Evolutionary conservation across 345 rosid genomes (phyloP).

Genomic region (Ailanthus altissimus): DNA sequence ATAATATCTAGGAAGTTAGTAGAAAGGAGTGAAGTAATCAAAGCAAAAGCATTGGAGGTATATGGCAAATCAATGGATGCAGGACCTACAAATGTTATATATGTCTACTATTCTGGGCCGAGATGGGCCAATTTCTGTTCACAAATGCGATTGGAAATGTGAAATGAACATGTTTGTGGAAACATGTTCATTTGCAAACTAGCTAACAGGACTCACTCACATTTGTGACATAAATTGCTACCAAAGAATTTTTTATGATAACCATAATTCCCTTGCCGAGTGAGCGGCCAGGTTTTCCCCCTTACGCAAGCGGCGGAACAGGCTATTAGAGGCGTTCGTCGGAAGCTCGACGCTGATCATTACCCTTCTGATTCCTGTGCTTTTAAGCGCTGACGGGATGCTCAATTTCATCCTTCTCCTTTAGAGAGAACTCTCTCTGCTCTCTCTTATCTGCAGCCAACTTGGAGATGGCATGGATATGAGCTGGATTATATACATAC

Average conservation of each 20-base stretch:
- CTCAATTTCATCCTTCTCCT: slow-evolving; percentile 78
- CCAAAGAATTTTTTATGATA: slow-evolving; percentile 97
- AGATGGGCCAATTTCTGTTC: slow-evolving; percentile 64
- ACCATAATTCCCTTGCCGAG: slow-evolving; percentile 93
- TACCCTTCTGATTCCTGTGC: slow-evolving; percentile 69
- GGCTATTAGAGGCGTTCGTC: slow-evolving; percentile 90
- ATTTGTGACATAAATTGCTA: slow-evolving; percentile 99
- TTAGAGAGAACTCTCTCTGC: slow-evolving; percentile 92
- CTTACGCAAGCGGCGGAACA: slow-evolving; percentile 77
- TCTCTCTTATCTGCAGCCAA: slow-evolving; percentile 89
- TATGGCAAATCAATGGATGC: slow-evolving; percentile 65
- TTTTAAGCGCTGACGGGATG: slow-evolving; percentile 86
- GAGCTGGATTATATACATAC: slow-evolving; percentile 61
- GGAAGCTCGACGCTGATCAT: slow-evolving; percentile 88
- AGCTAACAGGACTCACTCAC: slow-evolving; percentile 87
- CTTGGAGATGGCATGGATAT: slow-evolving; percentile 95
- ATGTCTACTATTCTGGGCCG: slow-evolving; percentile 88
- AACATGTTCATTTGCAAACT: slow-evolving; percentile 94
- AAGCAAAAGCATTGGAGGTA: slow-evolving; percentile 67
- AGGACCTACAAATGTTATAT: slow-evolving; percentile 80
- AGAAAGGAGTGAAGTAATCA: background rate
- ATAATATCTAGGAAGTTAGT: slow-evolving; percentile 16
- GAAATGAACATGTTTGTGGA: slow-evolving; percentile 83
- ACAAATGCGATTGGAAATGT: slow-evolving; percentile 96
- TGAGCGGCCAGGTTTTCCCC: slow-evolving; percentile 77